A percentile compares a stretch with the other conserved stretches of the same genome.
Evolutionary conservation across 768 basidiomycete species (phyloP).

Genomic region (Lactarius tabidus): DNA sequence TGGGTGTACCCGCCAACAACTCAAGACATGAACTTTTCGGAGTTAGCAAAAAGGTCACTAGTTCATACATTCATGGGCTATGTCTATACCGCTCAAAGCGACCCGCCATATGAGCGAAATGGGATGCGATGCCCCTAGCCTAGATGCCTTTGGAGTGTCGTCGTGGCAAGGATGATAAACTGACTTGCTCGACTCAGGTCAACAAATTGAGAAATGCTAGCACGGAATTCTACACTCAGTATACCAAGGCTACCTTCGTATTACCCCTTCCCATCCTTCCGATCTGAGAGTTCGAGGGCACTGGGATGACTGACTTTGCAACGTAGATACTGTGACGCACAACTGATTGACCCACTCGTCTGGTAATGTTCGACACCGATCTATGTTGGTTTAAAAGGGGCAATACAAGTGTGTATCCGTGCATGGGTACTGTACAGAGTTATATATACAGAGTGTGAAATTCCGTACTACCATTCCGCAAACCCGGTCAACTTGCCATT

Average conservation of each 20-base stretch:
- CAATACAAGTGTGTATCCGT: slow-evolving; percentile 6
- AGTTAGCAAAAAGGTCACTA: too few relatives aligned
- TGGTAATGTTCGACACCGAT: neutral
- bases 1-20: too few relatives aligned
- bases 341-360: neutral
- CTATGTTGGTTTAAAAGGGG: neutral
- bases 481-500: slow-evolving; percentile 46
- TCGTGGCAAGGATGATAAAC: too few relatives aligned
- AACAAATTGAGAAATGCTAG: neutral
- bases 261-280: neutral
- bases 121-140: too few relatives aligned
- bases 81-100: too few relatives aligned
- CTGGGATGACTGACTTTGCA: neutral
- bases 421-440: neutral
- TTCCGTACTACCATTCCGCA: slow-evolving; percentile 39
- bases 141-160: too few relatives aligned
- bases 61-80: too few relatives aligned
- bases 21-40: too few relatives aligned
- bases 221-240: neutral
- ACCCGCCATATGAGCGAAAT: too few relatives aligned
- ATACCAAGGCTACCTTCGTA: neutral
- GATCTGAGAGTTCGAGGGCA: neutral
- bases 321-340: neutral
- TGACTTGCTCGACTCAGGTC: too few relatives aligned
- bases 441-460: neutral